Conservation (phyloP, 148 eudicot species). For the Oxyria digyna region DNA sequence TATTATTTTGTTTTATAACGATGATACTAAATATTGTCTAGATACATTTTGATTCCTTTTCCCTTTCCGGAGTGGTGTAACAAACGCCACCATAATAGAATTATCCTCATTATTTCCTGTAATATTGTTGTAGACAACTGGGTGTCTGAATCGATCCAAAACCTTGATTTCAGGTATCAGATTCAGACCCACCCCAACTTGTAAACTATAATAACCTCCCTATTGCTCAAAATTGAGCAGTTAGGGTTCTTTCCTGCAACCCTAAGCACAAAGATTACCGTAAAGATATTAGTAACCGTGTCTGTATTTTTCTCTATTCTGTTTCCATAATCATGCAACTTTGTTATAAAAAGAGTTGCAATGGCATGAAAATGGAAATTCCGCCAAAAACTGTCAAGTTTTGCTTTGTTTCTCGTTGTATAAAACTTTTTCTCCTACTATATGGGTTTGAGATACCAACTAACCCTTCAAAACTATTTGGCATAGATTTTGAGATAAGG, state of each 20-base stretch:
- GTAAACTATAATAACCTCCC: too few relatives aligned
- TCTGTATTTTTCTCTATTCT: not conserved
- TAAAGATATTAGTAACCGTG: not conserved
- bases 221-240: too few relatives aligned
- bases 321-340: not conserved
- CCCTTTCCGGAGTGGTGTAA: too few relatives aligned
- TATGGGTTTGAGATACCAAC: not conserved
- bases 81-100: too few relatives aligned
- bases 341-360: not conserved
- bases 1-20: too few relatives aligned
- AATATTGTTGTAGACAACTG: too few relatives aligned
- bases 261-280: not conserved
- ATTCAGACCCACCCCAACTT: too few relatives aligned
- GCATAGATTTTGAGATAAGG: not conserved
- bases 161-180: too few relatives aligned
- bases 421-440: not conserved
- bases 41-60: too few relatives aligned
- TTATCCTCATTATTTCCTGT: too few relatives aligned
- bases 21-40: too few relatives aligned
- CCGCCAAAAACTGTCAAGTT: not conserved
- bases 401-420: not conserved
- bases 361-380: not conserved
- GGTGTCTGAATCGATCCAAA: too few relatives aligned
- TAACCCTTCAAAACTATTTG: not conserved
- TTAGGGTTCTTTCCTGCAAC: not conserved